These are phyloP conservation scores for Coemansia umbellata DNA, from an alignment of 192 early-diverging fungal genomes.

Conservation along the genomic window DNA sequence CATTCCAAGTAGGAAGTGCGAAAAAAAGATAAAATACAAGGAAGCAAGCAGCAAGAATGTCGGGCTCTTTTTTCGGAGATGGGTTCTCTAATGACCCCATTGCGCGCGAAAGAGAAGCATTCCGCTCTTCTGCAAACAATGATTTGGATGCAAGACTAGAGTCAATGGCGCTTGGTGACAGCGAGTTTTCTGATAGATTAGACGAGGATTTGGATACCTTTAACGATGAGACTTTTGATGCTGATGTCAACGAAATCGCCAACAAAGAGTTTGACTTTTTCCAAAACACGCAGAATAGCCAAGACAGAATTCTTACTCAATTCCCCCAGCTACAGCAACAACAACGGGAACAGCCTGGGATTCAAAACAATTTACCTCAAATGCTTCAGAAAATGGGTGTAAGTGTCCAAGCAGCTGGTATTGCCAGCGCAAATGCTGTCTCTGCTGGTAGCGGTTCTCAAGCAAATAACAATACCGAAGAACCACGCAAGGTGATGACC, in stretches of 20 bases:
- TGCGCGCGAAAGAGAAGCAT: slow-evolving; percentile 28
- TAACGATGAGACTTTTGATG: slow-evolving; percentile 74
- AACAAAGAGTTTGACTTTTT: slow-evolving; percentile 67
- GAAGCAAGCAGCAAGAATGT: slow-evolving; percentile 28
- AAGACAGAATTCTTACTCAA: neutral
- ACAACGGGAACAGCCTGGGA: slow-evolving; percentile 1
- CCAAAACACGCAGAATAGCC: slow-evolving; percentile 42
- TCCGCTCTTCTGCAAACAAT: neutral
- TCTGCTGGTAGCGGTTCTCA: neutral
- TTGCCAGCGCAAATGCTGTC: neutral
- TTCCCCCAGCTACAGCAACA: neutral
- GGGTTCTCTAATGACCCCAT: slow-evolving; percentile 30
- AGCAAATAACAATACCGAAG: neutral
- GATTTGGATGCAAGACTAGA: slow-evolving; percentile 66
- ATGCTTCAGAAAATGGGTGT: slow-evolving; percentile 22
- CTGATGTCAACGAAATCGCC: slow-evolving; percentile 42
- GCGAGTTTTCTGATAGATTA: slow-evolving; percentile 57
- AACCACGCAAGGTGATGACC: slow-evolving; percentile 54
- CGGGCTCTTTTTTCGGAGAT: slow-evolving; percentile 40
- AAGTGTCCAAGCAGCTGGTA: neutral
- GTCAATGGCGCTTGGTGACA: slow-evolving; percentile 46
- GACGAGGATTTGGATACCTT: slow-evolving; percentile 65
- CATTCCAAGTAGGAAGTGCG: too few species aligned
- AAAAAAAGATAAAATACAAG: too few species aligned
- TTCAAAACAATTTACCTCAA: slow-evolving; percentile 3